Conservation (phyloP, 2,329 filamentous ascomycete genomes). For the Cadophora luteo-olivacea region DNA sequence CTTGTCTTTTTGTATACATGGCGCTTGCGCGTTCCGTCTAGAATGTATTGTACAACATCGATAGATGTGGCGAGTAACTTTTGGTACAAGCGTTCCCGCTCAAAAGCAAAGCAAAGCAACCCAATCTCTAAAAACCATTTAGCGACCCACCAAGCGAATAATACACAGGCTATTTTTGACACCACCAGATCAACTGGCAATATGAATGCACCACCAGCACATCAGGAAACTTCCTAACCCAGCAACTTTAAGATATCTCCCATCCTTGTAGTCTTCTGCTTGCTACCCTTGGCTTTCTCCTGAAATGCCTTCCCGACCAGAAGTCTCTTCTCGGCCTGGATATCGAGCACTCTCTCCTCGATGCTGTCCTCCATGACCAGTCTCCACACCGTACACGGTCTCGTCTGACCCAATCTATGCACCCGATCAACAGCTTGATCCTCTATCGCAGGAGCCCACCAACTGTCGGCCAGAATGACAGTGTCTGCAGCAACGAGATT, state of each 20-base stretch:
- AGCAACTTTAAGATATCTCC: conserved; percentile 58
- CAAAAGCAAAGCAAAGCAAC: not conserved
- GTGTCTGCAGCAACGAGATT: conserved; percentile 88
- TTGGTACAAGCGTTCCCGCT: not conserved
- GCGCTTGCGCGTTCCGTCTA: conserved; percentile 12
- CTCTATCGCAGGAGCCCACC: conserved; percentile 94
- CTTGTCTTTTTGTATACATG: not conserved
- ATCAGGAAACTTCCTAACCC: not conserved
- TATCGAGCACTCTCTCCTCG: conserved; percentile 79
- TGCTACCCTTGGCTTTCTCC: conserved; percentile 68
- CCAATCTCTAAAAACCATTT: not conserved
- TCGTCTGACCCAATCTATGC: conserved; percentile 82
- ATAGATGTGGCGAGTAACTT: conserved; percentile 6
- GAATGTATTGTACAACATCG: conserved; percentile 8
- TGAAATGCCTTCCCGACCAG: conserved; percentile 81
- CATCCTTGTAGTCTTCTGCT: conserved; percentile 61
- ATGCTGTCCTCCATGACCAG: conserved; percentile 82
- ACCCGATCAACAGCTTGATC: conserved; percentile 91
- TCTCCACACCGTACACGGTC: conserved; percentile 79
- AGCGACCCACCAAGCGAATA: not conserved
- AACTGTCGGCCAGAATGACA: conserved; percentile 82
- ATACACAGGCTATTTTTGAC: not conserved
- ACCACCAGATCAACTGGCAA: not conserved
- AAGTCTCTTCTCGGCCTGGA: conserved; percentile 80
- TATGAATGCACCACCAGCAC: not conserved